Evolutionary conservation across 805 yeast species (phyloP).

Genomic region (Vanderwaltozyma yarrowii): DNA sequence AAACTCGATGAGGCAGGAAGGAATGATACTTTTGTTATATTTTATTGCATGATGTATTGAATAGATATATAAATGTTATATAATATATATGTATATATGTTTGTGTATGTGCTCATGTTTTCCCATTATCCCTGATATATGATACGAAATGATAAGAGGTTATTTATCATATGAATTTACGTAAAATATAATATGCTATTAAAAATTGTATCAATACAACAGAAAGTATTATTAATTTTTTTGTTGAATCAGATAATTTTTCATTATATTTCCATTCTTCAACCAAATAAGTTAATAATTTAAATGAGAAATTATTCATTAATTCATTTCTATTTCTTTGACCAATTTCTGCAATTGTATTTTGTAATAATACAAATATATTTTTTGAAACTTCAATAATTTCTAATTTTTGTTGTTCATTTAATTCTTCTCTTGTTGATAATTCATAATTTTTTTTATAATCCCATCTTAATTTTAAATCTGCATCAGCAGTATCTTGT

Average conservation of each 20-base stretch:
- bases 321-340: slow-evolving; percentile 50
- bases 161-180: slow-evolving; percentile 4
- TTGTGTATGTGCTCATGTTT: too few species aligned
- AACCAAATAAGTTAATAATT: slow-evolving; percentile 30
- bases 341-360: slow-evolving; percentile 58
- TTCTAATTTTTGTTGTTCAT: slow-evolving; percentile 61
- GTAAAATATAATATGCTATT: slow-evolving; percentile 5
- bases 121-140: too few species aligned
- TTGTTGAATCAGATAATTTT: slow-evolving; percentile 6
- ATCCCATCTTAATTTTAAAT: slow-evolving; percentile 40
- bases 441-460: slow-evolving; percentile 74
- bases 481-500: slow-evolving; percentile 33
- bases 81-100: too few species aligned
- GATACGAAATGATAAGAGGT: too few species aligned
- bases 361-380: slow-evolving; percentile 53
- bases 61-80: too few species aligned
- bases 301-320: slow-evolving; percentile 44
- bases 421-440: slow-evolving; percentile 57
- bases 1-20: too few species aligned
- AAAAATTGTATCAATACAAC: slow-evolving; percentile 6
- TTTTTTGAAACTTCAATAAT: slow-evolving; percentile 58
- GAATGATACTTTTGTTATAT: too few species aligned
- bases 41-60: too few species aligned
- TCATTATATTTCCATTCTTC: slow-evolving; percentile 27
- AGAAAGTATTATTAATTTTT: slow-evolving; percentile 3